Evolutionary conservation across 371 early-diverging fungal species (phyloP), one percentile per base, ranked within the genome.

Genomic region (Rhizopus stolonifer): DNA sequence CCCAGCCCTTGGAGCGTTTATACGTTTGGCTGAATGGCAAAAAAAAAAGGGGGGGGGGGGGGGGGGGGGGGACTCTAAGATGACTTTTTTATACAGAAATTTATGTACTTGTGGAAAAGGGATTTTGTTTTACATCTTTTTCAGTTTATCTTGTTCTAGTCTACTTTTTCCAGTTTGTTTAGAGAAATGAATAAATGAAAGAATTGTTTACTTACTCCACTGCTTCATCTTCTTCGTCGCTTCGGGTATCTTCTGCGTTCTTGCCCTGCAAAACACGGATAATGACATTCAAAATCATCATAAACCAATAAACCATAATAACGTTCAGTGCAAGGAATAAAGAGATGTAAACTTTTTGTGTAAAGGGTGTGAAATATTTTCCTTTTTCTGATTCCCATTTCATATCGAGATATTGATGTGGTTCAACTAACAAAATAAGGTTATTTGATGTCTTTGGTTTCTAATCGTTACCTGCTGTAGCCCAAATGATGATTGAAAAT

Each of bases 271-370:
- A 56, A 10, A 91, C 86, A 46, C 81, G 72, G 38, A 72, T 33
- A 22, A 89, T 79, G 11, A 94, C 80, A 19, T 70, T 67, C 26
- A 86, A 52, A 53, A 94, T 89, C 74, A 91, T 75, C 15, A 62
- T 66, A 54, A 91, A 80, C 94, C 94, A 94, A 49, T 87, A 88
- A 21, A 90, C 46, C 47, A 90, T 74, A 34, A 94, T 69, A 2
- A 67, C 42, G 60, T 92, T 83, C 31, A 94, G 76, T 0, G 68
- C 49, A 14, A 65, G 51, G 24, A 94, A 77, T 24, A 91, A 58
- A 5, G 65, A 43, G 14, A 82, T 52, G 60, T 89, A 91, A 17
- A 79, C 59, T 21, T 61, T 67, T 53, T 81, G 77, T 9, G 82
- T 72, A 4, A 60, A 56, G 0, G 66, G 64, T 24, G 82, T 82